phyloP scores from a whole-genome alignment of 2,329 filamentous ascomycete species.

The Fusarium sp. region DNA sequence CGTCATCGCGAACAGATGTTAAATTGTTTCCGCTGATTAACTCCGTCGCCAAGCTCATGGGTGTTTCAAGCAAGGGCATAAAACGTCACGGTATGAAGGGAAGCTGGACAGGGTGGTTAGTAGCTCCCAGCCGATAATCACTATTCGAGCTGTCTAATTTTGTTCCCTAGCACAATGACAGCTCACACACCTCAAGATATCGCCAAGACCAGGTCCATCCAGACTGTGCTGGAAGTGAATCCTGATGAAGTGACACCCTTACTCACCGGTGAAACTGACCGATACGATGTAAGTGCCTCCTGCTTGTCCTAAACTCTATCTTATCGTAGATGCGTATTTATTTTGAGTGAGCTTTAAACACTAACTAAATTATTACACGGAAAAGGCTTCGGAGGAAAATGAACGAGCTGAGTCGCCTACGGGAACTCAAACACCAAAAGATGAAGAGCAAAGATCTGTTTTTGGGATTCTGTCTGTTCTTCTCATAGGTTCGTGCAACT shows the following conservation, averaged over 20 bases:
- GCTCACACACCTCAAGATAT: not conserved
- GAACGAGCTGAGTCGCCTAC: not conserved
- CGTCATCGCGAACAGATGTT: not conserved
- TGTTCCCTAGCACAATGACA: not conserved
- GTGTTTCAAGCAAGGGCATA: not conserved
- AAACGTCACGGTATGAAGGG: not conserved
- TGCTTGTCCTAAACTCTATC: not conserved
- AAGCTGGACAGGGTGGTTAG: not conserved
- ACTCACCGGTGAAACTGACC: not conserved
- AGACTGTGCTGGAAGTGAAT: not conserved
- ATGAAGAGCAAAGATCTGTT: not conserved
- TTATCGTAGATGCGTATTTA: not conserved
- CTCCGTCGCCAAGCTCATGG: not conserved
- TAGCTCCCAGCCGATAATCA: not conserved
- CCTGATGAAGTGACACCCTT: not conserved
- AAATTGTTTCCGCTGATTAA: not conserved
- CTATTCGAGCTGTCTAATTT: not conserved
- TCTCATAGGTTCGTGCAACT: not conserved
- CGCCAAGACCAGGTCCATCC: not conserved
- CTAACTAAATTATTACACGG: not conserved
- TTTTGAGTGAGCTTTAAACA: not conserved
- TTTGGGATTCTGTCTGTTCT: not conserved
- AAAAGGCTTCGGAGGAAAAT: not conserved
- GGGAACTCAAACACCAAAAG: not conserved
- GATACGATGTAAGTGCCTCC: not conserved